These are phyloP conservation scores for Fraxinus floribunda DNA, from an alignment of 305 asterid species.

Conservation along the genomic window DNA sequence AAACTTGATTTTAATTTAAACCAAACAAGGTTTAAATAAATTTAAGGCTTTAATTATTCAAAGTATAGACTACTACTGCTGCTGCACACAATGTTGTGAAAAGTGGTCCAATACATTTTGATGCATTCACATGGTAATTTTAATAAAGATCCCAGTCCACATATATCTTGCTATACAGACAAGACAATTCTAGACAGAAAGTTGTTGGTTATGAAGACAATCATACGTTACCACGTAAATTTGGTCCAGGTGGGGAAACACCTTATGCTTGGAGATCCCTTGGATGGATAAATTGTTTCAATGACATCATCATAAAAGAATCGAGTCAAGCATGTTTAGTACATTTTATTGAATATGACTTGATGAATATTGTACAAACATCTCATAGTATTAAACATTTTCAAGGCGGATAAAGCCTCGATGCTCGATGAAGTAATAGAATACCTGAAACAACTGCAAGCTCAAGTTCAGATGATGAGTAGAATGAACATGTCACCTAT, in stretches of 20 bases:
- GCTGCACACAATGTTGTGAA: background rate
- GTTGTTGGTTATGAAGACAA: constrained; percentile 39
- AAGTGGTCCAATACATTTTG: constrained; percentile 33
- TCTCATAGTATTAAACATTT: background rate
- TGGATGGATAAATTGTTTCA: background rate
- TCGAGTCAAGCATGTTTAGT: background rate
- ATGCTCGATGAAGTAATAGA: constrained; percentile 94
- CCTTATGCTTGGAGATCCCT: background rate
- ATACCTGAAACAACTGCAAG: constrained; percentile 70
- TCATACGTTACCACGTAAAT: constrained; percentile 26
- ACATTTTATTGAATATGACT: background rate
- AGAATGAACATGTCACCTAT: constrained; percentile 70
- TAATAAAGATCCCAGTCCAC: constrained; percentile 36
- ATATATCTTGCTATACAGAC: constrained; percentile 22
- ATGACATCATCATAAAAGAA: background rate
- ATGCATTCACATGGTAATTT: constrained; percentile 6
- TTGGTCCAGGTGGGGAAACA: background rate
- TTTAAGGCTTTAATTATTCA: background rate
- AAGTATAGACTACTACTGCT: background rate
- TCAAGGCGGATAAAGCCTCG: constrained; percentile 86
- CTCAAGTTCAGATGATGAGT: constrained; percentile 64
- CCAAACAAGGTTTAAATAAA: background rate
- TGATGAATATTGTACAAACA: background rate
- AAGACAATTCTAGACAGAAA: constrained; percentile 37
- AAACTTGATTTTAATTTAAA: too few species aligned